Evolutionary conservation across 257 asterid species (phyloP).

Genomic region (Asclepias syriaca): DNA sequence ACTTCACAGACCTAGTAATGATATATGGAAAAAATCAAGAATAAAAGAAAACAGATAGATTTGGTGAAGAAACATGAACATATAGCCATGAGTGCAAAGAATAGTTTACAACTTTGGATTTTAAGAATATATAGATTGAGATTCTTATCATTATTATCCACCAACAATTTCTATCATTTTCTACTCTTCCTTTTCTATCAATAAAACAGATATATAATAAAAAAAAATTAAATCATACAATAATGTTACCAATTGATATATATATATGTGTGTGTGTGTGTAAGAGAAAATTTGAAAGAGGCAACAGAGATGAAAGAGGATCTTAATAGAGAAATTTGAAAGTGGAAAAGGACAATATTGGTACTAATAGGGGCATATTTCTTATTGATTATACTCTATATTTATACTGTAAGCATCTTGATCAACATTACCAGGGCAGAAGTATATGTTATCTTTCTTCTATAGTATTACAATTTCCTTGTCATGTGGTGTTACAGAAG

Average conservation of each 20-base stretch:
- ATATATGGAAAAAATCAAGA: constrained; percentile 3
- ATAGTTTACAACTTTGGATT: background rate
- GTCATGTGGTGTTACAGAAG: background rate
- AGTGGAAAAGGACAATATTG: too few relatives aligned
- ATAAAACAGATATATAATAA: too few relatives aligned
- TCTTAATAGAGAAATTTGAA: too few relatives aligned
- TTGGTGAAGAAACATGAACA: background rate
- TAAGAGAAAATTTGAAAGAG: too few relatives aligned
- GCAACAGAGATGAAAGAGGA: too few relatives aligned
- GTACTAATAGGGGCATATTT: too few relatives aligned
- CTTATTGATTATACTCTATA: too few relatives aligned
- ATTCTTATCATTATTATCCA: background rate
- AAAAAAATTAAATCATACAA: too few relatives aligned
- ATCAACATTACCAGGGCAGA: background rate
- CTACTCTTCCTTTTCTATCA: too few relatives aligned
- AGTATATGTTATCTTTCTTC: background rate
- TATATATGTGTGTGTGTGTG: too few relatives aligned
- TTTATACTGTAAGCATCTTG: background rate
- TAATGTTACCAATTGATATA: too few relatives aligned
- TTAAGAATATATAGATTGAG: background rate
- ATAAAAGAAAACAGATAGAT: background rate
- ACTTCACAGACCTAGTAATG: constrained; percentile 77
- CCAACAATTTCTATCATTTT: background rate
- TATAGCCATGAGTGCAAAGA: background rate
- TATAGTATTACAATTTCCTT: background rate